Evolutionary conservation across 78 protist species (phyloP).

Genomic region (Goniomonas avonlea): DNA sequence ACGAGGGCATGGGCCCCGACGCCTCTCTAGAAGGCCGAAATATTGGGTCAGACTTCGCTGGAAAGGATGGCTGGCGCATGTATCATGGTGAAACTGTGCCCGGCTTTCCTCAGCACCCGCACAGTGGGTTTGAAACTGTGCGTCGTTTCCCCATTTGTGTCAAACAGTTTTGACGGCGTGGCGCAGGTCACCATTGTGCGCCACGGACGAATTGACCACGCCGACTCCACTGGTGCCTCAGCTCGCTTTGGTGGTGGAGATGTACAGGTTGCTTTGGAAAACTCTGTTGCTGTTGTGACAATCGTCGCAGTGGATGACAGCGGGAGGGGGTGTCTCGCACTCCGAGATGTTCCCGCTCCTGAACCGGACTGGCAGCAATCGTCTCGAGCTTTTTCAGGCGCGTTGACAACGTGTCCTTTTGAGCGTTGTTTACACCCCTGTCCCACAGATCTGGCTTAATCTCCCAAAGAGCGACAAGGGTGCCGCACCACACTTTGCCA

Average conservation of each 20-base stretch:
- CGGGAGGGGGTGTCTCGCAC: constrained; percentile 32
- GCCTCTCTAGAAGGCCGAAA: not conserved
- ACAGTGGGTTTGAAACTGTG: constrained; percentile 41
- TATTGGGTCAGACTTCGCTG: not conserved
- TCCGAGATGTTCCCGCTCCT: constrained; percentile 27
- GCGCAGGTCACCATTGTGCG: not conserved
- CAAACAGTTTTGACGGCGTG: no score
- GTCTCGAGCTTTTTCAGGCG: constrained; percentile 5
- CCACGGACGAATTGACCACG: constrained; percentile 26
- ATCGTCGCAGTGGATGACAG: constrained; percentile 50
- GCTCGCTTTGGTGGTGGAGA: constrained; percentile 34
- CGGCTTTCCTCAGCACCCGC: constrained; percentile 40
- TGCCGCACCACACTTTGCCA: not conserved
- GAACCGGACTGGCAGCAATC: not conserved
- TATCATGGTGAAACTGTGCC: not conserved
- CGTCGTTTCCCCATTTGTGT: no score
- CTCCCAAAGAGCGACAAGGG: not conserved
- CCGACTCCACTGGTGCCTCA: not conserved
- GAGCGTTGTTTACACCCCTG: not conserved
- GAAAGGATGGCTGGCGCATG: not conserved
- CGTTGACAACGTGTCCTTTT: not conserved
- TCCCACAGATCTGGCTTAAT: constrained; percentile 33
- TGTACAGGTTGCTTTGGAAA: no score
- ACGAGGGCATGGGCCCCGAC: not conserved
- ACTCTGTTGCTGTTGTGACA: no score